Evolutionary conservation across 139 green algal species (phyloP).

Genomic region (Klebsormidium nitens): DNA sequence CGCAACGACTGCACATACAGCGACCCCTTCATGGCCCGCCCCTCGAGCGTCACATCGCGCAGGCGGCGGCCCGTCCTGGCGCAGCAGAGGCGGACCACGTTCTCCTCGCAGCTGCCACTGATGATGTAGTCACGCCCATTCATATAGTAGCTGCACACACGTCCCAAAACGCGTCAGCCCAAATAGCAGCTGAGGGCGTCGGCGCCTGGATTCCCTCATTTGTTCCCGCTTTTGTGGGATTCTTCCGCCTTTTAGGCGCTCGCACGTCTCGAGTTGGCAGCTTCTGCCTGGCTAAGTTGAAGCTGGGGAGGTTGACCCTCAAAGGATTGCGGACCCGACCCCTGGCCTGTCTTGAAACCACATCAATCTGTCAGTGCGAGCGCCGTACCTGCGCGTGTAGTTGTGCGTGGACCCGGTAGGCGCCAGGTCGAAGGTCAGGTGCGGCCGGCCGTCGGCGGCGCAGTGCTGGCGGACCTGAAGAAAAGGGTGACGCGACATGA

Average conservation of each 20-base stretch:
- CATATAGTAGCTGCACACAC: too few relatives aligned
- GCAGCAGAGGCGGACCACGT: slow-evolving; percentile 32
- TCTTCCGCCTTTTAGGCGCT: too few relatives aligned
- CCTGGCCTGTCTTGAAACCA: too few relatives aligned
- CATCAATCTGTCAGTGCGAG: too few relatives aligned
- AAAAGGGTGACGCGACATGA: not conserved
- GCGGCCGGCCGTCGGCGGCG: slow-evolving; percentile 29
- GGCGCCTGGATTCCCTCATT: too few relatives aligned
- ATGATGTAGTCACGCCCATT: slow-evolving; percentile 40
- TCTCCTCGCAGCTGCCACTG: slow-evolving; percentile 37
- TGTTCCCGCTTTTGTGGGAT: too few relatives aligned
- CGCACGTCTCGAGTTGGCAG: too few relatives aligned
- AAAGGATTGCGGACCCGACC: too few relatives aligned
- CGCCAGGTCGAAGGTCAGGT: slow-evolving; percentile 22
- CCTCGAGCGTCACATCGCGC: slow-evolving; percentile 33
- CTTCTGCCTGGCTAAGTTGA: too few relatives aligned
- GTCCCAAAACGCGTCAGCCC: too few relatives aligned
- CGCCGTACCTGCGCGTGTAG: slow-evolving; percentile 39
- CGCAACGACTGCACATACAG: slow-evolving; percentile 35
- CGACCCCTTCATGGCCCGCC: slow-evolving; percentile 14
- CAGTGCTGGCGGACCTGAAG: slow-evolving; percentile 35
- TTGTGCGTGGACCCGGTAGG: slow-evolving; percentile 30
- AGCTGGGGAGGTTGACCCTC: too few relatives aligned
- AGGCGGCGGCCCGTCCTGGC: slow-evolving; percentile 27
- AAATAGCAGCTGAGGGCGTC: too few relatives aligned